phyloP scores from a whole-genome alignment of 208 protist species.

The Trichomonas vaginalis region DNA sequence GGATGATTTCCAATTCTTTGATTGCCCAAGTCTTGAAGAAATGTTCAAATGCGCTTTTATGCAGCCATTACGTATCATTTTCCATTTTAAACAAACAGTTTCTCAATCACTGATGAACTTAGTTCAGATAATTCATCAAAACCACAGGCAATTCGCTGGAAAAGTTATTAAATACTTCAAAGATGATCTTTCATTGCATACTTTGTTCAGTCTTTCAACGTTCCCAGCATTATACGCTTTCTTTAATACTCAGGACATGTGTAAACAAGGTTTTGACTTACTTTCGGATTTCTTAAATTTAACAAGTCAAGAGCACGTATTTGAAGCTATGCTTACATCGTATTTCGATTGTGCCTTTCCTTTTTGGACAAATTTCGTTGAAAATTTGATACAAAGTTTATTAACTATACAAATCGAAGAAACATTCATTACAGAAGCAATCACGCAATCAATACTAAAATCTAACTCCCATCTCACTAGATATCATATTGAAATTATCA shows the following conservation, averaged over 20 bases:
- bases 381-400: background rate
- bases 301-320: background rate
- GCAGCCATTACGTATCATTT: background rate
- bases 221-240: background rate
- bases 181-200: background rate
- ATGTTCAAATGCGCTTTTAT: background rate
- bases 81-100: background rate
- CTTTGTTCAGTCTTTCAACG: background rate
- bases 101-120: background rate
- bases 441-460: background rate
- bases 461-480: background rate
- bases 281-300: background rate
- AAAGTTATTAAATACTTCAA: background rate
- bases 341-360: background rate
- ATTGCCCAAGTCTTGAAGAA: background rate
- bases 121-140: background rate
- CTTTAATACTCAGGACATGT: background rate
- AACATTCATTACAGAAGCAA: background rate
- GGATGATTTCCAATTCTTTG: background rate
- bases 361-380: background rate
- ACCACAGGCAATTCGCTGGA: background rate
- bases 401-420: background rate
- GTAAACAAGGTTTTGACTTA: background rate
- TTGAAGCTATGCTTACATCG: background rate
- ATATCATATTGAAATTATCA: background rate